A percentile compares a stretch with the other conserved stretches of the same genome.
Conservation (phyloP, 257 asterid species). For the Salvia miltiorrhiza region DNA sequence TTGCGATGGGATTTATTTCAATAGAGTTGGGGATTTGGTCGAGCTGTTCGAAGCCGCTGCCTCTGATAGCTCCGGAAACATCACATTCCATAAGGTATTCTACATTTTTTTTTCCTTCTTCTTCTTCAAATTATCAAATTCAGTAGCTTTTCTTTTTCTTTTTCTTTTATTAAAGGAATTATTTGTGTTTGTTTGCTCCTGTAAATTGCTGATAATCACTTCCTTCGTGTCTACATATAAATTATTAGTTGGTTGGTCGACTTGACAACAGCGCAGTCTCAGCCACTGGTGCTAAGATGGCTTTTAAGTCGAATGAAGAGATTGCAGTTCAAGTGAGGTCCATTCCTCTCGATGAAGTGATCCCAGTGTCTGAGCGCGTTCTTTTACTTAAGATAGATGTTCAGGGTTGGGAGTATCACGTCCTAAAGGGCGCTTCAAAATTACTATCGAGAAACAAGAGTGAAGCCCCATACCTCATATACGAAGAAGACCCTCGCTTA, state of each 20-base stretch:
- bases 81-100: conserved; percentile 87
- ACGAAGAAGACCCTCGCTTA: conserved; percentile 92
- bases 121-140: neutral
- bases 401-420: conserved; percentile 99
- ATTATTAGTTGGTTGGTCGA: conserved; percentile 79
- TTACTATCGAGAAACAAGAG: conserved; percentile 74
- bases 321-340: conserved; percentile 74
- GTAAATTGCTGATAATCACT: neutral
- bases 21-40: conserved; percentile 65
- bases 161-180: neutral
- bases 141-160: neutral
- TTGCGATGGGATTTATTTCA: conserved; percentile 89
- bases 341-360: conserved; percentile 73
- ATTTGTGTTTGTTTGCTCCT: neutral
- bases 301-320: conserved; percentile 93
- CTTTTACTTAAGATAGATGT: conserved; percentile 86
- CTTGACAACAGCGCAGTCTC: conserved; percentile 98
- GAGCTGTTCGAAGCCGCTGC: conserved; percentile 84
- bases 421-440: conserved; percentile 82
- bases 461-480: conserved; percentile 91
- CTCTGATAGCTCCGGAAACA: conserved; percentile 72
- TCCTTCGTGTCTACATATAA: conserved; percentile 13
- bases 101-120: neutral
- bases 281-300: conserved; percentile 87
- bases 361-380: conserved; percentile 63